Percentiles rank a stretch among this genome's conserved stretches.
Evolutionary conservation across 192 early-diverging fungal species (phyloP).

Genomic region (Coemansia erecta): DNA sequence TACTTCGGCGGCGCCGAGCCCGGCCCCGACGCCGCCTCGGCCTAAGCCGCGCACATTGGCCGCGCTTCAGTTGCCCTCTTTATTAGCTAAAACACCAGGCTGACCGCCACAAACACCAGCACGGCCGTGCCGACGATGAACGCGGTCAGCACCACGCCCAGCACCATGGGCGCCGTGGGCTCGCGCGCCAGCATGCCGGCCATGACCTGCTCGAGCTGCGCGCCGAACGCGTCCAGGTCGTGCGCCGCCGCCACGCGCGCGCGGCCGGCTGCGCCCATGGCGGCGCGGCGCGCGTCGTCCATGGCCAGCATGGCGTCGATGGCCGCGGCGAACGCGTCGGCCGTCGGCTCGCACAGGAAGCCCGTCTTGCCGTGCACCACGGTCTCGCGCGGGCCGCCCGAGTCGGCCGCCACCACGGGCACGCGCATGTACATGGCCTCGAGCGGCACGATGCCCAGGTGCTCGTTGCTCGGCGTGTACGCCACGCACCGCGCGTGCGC

Average conservation of each 20-base stretch:
- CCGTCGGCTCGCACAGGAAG: constrained; percentile 62
- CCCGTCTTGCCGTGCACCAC: constrained; percentile 73
- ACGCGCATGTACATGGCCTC: constrained; percentile 90
- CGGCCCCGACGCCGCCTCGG: background rate
- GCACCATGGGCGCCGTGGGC: constrained; percentile 16
- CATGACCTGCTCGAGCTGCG: constrained; percentile 66
- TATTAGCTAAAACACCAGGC: constrained; percentile 4
- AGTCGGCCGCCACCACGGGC: constrained; percentile 86
- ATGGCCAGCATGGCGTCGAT: constrained; percentile 56
- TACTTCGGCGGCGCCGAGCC: constrained; percentile 7
- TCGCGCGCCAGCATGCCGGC: constrained; percentile 35
- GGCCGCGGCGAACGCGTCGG: constrained; percentile 64
- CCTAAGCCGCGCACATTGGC: no score
- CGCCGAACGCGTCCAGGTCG: constrained; percentile 63
- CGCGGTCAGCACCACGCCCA: constrained; percentile 36
- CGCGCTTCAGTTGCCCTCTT: background rate
- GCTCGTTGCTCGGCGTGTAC: constrained; percentile 93
- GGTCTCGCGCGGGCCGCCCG: constrained; percentile 84
- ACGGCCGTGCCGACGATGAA: constrained; percentile 33
- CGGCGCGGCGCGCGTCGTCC: constrained; percentile 15
- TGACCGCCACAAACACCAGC: constrained; percentile 6
- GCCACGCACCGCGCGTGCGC: constrained; percentile 61
- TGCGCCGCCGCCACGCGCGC: constrained; percentile 48
- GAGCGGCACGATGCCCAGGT: constrained; percentile 96
- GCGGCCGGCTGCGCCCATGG: constrained; percentile 69